Evolutionary conservation across 805 yeast genomes (phyloP).

Genomic region (Dipodascus albidus): DNA sequence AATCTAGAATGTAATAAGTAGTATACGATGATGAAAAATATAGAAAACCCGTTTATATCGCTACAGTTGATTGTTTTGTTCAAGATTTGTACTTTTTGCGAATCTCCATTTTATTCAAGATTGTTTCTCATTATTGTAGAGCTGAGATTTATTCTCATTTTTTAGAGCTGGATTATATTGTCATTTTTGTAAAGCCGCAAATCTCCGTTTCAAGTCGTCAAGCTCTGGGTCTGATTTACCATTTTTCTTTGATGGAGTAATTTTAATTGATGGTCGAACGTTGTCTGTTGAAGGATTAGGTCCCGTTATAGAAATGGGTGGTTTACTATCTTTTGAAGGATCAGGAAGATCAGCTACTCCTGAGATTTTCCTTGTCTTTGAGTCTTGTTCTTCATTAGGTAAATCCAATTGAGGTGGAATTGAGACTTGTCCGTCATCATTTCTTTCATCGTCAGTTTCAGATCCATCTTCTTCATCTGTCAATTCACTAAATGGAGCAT

Average conservation of each 20-base stretch:
- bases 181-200: conserved; percentile 55
- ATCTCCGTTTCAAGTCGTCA: conserved; percentile 56
- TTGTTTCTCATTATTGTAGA: neutral
- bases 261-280: conserved; percentile 19
- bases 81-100: neutral
- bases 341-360: conserved; percentile 15
- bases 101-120: neutral
- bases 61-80: neutral
- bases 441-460: conserved; percentile 26
- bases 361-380: conserved; percentile 8
- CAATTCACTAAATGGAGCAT: conserved; percentile 56
- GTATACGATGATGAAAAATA: neutral
- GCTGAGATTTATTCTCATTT: neutral
- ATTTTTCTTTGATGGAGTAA: conserved; percentile 8
- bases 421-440: conserved; percentile 3
- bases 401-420: conserved; percentile 1
- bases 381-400: conserved; percentile 7
- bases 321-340: conserved; percentile 11
- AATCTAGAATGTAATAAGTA: conserved; percentile 10
- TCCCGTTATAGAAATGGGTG: conserved; percentile 24
- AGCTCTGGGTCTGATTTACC: conserved; percentile 31
- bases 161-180: too few species aligned
- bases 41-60: neutral
- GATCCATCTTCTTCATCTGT: conserved; percentile 16
- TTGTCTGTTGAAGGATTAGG: conserved; percentile 24